Conservation (phyloP, 371 early-diverging fungal species). For the Mortierella sp. region DNA sequence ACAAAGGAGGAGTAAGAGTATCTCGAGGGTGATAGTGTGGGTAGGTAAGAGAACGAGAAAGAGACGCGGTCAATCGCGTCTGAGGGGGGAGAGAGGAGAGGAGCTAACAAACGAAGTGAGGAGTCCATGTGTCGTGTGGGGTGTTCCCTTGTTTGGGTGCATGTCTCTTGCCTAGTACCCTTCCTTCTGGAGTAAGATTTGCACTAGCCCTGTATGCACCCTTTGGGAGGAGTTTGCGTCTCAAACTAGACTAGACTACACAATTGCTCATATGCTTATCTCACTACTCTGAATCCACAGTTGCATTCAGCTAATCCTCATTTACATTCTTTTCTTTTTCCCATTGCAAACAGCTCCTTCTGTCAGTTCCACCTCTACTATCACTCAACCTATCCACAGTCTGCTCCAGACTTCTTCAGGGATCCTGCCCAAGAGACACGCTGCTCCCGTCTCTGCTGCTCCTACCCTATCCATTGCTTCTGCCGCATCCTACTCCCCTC, state of each 20-base stretch:
- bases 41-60: background rate
- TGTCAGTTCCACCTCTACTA: conserved; percentile 55
- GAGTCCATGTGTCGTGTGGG: background rate
- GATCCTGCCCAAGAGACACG: conserved; percentile 51
- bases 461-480: conserved; percentile 43
- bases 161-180: too few relatives aligned
- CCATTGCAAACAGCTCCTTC: conserved; percentile 33
- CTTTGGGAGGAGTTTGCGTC: too few relatives aligned
- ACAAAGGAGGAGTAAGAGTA: background rate
- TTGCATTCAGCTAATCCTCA: background rate
- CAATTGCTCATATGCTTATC: background rate
- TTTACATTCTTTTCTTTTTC: background rate
- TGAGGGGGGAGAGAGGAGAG: background rate
- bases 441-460: conserved; percentile 32
- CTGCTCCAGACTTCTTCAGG: conserved; percentile 48
- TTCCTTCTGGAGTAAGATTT: background rate
- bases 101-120: background rate
- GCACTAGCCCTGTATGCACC: background rate
- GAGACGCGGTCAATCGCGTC: conserved; percentile 3
- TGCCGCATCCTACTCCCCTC: conserved; percentile 20
- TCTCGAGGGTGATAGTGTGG: background rate
- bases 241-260: too few relatives aligned
- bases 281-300: background rate
- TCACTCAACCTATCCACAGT: conserved; percentile 50
- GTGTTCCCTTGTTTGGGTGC: background rate